Percentiles rank a stretch among this genome's conserved stretches.
phyloP scores from a whole-genome alignment of 805 yeast species.

The Yarrowia sp. region DNA sequence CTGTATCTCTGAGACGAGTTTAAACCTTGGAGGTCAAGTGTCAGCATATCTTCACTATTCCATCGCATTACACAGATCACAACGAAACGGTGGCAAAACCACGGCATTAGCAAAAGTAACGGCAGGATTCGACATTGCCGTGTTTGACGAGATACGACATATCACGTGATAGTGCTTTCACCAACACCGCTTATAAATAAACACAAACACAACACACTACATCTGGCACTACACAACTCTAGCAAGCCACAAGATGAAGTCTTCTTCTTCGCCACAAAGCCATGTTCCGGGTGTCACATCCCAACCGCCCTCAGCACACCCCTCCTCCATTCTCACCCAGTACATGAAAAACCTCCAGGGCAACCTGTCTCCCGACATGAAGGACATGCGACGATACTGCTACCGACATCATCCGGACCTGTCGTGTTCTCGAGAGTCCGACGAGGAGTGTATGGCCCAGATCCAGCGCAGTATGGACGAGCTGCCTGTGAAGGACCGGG shows the following conservation, averaged over 20 bases:
- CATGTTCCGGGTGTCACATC: background rate
- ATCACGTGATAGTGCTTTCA: background rate
- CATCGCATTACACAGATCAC: too few relatives aligned
- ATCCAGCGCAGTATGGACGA: constrained; percentile 50
- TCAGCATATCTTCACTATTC: background rate
- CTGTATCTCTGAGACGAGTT: background rate
- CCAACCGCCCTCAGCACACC: constrained; percentile 22
- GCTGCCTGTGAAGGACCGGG: constrained; percentile 63
- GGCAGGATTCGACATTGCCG: background rate
- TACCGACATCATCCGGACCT: constrained; percentile 92
- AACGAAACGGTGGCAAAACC: too few relatives aligned
- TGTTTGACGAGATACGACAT: background rate
- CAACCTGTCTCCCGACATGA: constrained; percentile 22
- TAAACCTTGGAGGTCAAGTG: constrained; percentile 25
- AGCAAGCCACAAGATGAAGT: constrained; percentile 21
- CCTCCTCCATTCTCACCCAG: constrained; percentile 23
- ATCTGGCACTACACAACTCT: background rate
- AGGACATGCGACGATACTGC: constrained; percentile 50
- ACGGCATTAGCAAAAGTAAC: too few relatives aligned
- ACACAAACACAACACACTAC: background rate
- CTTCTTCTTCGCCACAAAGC: background rate
- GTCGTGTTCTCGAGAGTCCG: constrained; percentile 66
- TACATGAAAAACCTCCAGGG: constrained; percentile 25
- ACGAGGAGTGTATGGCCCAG: constrained; percentile 59
- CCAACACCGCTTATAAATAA: too few relatives aligned